Evolutionary conservation across 1,284 basidiomycete species (phyloP).

Genomic region (Heterobasidion irregulare): DNA sequence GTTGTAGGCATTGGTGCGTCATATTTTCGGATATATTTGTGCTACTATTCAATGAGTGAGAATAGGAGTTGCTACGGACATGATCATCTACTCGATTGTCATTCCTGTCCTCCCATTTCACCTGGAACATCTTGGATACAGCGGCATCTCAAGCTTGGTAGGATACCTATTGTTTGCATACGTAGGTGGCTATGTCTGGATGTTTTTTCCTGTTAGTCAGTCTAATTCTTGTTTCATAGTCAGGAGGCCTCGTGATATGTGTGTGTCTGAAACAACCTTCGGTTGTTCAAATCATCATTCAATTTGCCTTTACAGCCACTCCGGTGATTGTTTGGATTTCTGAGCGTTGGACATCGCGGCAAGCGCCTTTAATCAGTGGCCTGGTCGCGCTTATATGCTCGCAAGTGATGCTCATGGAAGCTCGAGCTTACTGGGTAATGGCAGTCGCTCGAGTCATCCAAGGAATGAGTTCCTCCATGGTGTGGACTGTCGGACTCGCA

Average conservation of each 20-base stretch:
- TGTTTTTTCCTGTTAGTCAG: background rate
- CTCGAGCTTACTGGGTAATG: conserved; percentile 64
- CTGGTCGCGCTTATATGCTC: conserved; percentile 47
- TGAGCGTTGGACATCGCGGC: conserved; percentile 48
- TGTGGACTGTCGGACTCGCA: conserved; percentile 71
- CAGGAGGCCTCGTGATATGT: conserved; percentile 25
- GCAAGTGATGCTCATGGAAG: conserved; percentile 72
- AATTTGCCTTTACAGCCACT: conserved; percentile 39
- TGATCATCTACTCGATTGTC: conserved; percentile 61
- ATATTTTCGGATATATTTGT: background rate
- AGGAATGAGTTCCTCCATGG: conserved; percentile 64
- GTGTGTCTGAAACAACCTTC: conserved; percentile 1
- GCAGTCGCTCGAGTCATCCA: conserved; percentile 63
- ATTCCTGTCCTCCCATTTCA: conserved; percentile 75
- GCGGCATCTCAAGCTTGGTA: conserved; percentile 44
- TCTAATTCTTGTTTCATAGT: conserved; percentile 13
- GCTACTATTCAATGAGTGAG: background rate
- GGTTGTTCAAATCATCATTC: background rate
- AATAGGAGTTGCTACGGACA: conserved; percentile 55
- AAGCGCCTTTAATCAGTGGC: conserved; percentile 52
- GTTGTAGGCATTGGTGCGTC: background rate
- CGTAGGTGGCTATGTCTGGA: conserved; percentile 28
- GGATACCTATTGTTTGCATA: conserved; percentile 64
- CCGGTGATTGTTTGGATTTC: conserved; percentile 64
- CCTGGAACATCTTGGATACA: conserved; percentile 46